Evolutionary conservation across 2,329 filamentous ascomycete species (phyloP).

Genomic region (Teratosphaeria viscida): DNA sequence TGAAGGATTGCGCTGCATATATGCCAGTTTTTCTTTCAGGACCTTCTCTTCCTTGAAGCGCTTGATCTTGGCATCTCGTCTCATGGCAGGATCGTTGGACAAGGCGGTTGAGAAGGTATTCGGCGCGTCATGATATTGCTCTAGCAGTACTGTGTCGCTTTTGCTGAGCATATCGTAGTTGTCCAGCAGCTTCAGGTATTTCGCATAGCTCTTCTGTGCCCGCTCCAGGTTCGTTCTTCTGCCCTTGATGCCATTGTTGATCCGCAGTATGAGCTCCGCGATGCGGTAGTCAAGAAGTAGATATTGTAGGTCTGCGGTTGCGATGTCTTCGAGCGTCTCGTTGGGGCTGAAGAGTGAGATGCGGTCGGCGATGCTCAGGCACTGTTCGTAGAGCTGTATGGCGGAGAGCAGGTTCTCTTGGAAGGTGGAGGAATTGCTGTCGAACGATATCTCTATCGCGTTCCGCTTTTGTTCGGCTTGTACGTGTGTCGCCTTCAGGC

Average conservation of each 20-base stretch:
- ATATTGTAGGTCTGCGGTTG: constrained; percentile 75
- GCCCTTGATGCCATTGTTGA: constrained; percentile 43
- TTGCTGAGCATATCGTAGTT: constrained; percentile 62
- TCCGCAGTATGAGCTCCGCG: constrained; percentile 66
- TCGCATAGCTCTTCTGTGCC: constrained; percentile 63
- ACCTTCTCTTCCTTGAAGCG: constrained; percentile 79
- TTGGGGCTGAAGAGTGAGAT: constrained; percentile 84
- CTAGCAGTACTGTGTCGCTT: constrained; percentile 57
- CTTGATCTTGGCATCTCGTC: constrained; percentile 74
- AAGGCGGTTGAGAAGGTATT: constrained; percentile 62
- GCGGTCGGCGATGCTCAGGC: constrained; percentile 55
- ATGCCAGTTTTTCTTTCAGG: constrained; percentile 71
- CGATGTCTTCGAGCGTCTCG: constrained; percentile 76
- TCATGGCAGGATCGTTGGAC: constrained; percentile 54
- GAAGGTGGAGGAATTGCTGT: constrained; percentile 56
- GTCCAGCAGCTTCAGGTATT: constrained; percentile 66
- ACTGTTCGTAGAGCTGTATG: constrained; percentile 63
- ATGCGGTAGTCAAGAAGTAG: constrained; percentile 67
- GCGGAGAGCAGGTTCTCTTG: constrained; percentile 56
- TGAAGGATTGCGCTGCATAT: constrained; percentile 49
- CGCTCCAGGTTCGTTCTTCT: constrained; percentile 53
- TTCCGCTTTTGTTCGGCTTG: constrained; percentile 46
- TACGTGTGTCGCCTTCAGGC: constrained; percentile 42
- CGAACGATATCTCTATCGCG: constrained; percentile 51
- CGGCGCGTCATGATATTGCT: constrained; percentile 62